phyloP scores from a whole-genome alignment of 371 early-diverging fungal species.

The Apophysomyces elegans region DNA sequence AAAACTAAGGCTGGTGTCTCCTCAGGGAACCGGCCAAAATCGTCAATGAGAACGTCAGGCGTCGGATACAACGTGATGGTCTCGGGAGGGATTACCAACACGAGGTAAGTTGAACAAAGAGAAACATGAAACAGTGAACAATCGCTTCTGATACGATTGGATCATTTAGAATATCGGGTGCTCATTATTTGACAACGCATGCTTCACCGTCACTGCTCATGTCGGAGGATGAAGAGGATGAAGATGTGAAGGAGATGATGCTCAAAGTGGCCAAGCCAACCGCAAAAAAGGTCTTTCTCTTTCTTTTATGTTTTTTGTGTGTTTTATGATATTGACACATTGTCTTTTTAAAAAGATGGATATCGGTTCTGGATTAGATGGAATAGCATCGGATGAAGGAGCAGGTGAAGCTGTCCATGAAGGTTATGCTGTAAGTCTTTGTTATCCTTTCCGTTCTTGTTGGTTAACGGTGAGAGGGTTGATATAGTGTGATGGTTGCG shows the following conservation, averaged over 20 bases:
- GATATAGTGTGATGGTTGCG: slow-evolving; percentile 62
- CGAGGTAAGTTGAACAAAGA: slow-evolving; percentile 13
- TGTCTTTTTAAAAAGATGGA: background rate
- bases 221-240: slow-evolving; percentile 65
- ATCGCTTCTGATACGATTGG: background rate
- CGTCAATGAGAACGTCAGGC: slow-evolving; percentile 35
- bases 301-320: background rate
- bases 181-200: slow-evolving; percentile 53
- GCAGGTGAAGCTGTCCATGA: slow-evolving; percentile 48
- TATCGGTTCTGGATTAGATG: background rate
- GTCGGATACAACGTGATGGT: slow-evolving; percentile 47
- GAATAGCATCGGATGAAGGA: slow-evolving; percentile 9
- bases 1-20: background rate
- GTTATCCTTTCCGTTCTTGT: too few species aligned
- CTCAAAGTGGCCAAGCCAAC: slow-evolving; percentile 32
- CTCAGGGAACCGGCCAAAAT: slow-evolving; percentile 10
- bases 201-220: slow-evolving; percentile 66
- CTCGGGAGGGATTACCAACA: slow-evolving; percentile 43
- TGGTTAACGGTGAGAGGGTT: background rate
- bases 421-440: slow-evolving; percentile 59
- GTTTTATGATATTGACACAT: too few species aligned
- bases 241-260: slow-evolving; percentile 58
- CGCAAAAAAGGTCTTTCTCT: slow-evolving; percentile 3
- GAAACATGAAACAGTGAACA: too few species aligned
- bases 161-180: slow-evolving; percentile 58